Evolutionary conservation across 257 asterid species (phyloP), one percentile per base, ranked within the genome.

Genomic region (Nyctanthes arbortristis): DNA sequence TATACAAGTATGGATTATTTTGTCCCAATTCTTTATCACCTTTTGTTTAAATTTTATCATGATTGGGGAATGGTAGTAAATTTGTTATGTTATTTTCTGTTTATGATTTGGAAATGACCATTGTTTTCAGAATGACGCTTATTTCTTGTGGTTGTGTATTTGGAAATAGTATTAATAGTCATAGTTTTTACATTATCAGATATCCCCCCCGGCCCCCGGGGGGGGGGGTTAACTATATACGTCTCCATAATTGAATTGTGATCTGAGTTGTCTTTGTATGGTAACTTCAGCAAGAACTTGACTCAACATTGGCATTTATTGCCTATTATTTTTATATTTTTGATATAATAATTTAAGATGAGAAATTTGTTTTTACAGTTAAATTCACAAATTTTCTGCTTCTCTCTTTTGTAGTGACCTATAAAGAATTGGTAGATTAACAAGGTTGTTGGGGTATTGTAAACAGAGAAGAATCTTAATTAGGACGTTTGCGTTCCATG

Each of bases 1-100:
- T 37, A 84, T 88, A 71, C 81, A 85, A 81, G 98, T 89, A 81
- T 68, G 52, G 7, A 1, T n/a, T n/a, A n/a, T 18, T 73, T 49
- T 34, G 6, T 35, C 12, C 10, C 22, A 1, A 32, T 1, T 62
- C 49, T 30, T 3, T 54, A 24, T 20, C 36, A 43, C 71, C 47
- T 28, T 30, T 24, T 25, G 29, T 36, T 63, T 28, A 29, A 9
- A 60, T 8, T 31, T 52, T 61, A n/a, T n/a, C 27, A 47, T 47
- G 34, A 32, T 12, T 61, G 55, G 25, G 12, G 0, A 40, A 30
- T 60, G 35, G 31, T 20, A 16, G 35, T 52, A 20, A 27, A 27
- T 9, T 39, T 63, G 13, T 61, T 22, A 18, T 52, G 36, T 20
- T 24, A 22, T 45, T 10, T 27, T 66, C 29, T 33, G 49, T 14